Conservation (phyloP, 768 basidiomycete genomes). For the Tricholoma terreum region DNA sequence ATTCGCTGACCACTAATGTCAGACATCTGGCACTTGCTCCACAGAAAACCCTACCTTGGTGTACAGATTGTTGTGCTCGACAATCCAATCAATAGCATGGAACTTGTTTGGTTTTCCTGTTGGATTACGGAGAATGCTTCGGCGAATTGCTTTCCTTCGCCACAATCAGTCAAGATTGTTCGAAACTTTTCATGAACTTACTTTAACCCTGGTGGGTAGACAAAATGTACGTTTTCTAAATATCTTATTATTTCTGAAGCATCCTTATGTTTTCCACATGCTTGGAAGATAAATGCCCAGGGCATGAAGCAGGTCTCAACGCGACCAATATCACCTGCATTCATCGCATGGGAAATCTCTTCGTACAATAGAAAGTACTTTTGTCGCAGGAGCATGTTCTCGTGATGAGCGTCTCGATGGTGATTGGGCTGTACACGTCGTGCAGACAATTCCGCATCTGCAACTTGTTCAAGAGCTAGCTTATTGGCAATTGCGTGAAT, state of each 20-base stretch:
- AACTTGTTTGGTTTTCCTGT: constrained; percentile 27
- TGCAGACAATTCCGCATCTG: too few relatives aligned
- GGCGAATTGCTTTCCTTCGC: too few relatives aligned
- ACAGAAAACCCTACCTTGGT: constrained; percentile 35
- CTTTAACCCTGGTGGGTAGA: constrained; percentile 7
- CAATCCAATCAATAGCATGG: constrained; percentile 34
- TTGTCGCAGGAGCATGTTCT: too few relatives aligned
- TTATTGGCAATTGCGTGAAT: too few relatives aligned
- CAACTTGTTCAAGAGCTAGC: too few relatives aligned
- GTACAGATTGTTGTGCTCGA: constrained; percentile 39
- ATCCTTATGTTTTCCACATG: too few relatives aligned
- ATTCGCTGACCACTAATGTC: constrained; percentile 18
- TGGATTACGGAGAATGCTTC: constrained; percentile 32
- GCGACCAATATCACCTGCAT: constrained; percentile 11
- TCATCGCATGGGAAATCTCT: constrained; percentile 21
- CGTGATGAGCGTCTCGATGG: too few relatives aligned
- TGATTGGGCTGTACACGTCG: too few relatives aligned
- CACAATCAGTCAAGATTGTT: constrained; percentile 5
- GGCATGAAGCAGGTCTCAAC: constrained; percentile 7
- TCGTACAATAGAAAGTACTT: too few relatives aligned
- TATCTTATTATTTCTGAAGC: too few relatives aligned
- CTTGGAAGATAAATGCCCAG: constrained; percentile 8
- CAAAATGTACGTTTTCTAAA: constrained; percentile 5
- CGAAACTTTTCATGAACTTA: neutral
- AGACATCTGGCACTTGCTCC: neutral